Evolutionary conservation across 331 rosid genomes (phyloP).

Genomic region (Quercus phellos): DNA sequence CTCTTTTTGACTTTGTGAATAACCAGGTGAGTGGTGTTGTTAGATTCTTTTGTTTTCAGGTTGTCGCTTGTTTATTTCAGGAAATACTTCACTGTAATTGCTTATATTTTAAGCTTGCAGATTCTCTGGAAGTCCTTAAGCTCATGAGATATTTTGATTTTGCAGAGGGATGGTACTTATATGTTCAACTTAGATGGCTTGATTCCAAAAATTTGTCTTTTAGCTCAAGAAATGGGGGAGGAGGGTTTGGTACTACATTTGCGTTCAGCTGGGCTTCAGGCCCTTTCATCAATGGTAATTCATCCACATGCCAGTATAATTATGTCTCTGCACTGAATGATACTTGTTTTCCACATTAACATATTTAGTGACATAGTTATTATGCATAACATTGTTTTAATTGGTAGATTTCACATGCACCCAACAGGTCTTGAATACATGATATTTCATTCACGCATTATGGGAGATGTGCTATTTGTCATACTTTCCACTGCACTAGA

Average conservation of each 20-base stretch:
- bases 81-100: neutral
- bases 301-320: neutral
- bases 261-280: constrained; percentile 68
- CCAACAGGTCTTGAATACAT: too few species aligned
- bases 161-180: constrained; percentile 76
- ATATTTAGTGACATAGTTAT: too few species aligned
- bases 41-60: constrained; percentile 4
- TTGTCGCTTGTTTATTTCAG: neutral
- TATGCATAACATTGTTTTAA: too few species aligned
- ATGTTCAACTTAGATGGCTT: constrained; percentile 76
- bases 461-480: too few species aligned
- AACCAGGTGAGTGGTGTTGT: constrained; percentile 58
- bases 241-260: constrained; percentile 47
- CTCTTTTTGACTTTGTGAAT: constrained; percentile 83
- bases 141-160: constrained; percentile 13
- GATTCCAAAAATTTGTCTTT: constrained; percentile 73
- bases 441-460: too few species aligned
- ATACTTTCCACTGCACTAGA: too few species aligned
- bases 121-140: neutral
- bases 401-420: too few species aligned
- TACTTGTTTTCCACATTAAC: too few species aligned
- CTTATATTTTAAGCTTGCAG: neutral
- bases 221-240: constrained; percentile 74
- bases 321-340: neutral
- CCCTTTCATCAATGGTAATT: constrained; percentile 84